Conservation (phyloP, 768 basidiomycete species). For the Pleurotus citrinopileatus region DNA sequence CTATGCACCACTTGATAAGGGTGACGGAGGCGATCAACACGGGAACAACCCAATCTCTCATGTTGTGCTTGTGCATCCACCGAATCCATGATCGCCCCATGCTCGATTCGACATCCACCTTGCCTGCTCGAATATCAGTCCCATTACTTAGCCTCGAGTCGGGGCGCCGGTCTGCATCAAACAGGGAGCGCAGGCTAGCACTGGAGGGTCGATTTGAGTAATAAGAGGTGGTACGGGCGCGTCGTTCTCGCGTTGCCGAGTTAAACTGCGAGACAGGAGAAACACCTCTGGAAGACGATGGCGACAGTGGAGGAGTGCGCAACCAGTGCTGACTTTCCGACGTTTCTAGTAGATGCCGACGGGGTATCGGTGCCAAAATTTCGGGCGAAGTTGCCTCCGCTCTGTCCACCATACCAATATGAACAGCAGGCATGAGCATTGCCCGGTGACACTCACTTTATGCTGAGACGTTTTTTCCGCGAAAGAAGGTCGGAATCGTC, state of each 20-base stretch:
- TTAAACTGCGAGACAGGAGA: conserved; percentile 40
- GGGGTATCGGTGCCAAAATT: conserved; percentile 66
- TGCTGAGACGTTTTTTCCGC: background rate
- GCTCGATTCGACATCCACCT: conserved; percentile 25
- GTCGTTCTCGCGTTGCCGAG: conserved; percentile 17
- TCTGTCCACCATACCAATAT: background rate
- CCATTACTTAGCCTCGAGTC: background rate
- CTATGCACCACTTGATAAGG: conserved; percentile 65
- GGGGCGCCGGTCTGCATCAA: conserved; percentile 26
- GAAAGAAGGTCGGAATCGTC: background rate
- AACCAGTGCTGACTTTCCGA: conserved; percentile 63
- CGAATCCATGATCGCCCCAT: conserved; percentile 65
- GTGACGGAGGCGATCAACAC: conserved; percentile 48
- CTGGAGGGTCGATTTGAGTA: conserved; percentile 5
- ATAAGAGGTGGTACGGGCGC: background rate
- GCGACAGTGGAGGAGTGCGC: conserved; percentile 41
- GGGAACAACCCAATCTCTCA: conserved; percentile 61
- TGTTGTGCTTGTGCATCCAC: conserved; percentile 74
- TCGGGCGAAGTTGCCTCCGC: conserved; percentile 14
- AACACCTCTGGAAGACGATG: conserved; percentile 42
- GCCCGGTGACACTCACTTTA: background rate
- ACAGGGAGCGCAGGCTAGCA: conserved; percentile 29
- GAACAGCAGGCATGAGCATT: background rate
- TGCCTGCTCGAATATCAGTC: conserved; percentile 17
- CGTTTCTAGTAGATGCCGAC: conserved; percentile 59